Conservation (phyloP, 2,329 filamentous ascomycete genomes). For the Fusarium agapanthi region DNA sequence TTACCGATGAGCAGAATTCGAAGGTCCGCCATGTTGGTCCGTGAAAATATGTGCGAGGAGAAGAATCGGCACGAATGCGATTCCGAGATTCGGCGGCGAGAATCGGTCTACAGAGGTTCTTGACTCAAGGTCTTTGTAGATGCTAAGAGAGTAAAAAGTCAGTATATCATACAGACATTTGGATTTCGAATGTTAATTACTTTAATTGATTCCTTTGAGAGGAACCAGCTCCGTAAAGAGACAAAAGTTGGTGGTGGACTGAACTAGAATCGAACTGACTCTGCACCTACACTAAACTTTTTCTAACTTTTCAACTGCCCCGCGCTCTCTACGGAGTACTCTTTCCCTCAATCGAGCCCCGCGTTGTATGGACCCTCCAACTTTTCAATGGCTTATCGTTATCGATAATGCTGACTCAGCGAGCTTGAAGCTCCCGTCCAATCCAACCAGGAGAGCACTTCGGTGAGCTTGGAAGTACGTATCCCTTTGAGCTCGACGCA, state of each 20-base stretch:
- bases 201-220: conserved; percentile 33
- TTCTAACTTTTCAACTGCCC: conserved; percentile 26
- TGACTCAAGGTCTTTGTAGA: conserved; percentile 1
- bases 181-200: background rate
- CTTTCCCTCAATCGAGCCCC: conserved; percentile 12
- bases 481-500: conserved; percentile 14
- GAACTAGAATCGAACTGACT: conserved; percentile 7
- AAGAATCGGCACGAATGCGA: conserved; percentile 19
- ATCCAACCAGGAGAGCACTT: background rate
- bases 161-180: background rate
- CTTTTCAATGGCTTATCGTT: conserved; percentile 2
- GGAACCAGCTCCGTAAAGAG: conserved; percentile 34
- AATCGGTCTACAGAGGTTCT: conserved; percentile 15
- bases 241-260: conserved; percentile 19
- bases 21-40: conserved; percentile 52
- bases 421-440: background rate
- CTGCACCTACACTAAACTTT: conserved; percentile 23
- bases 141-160: background rate
- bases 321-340: conserved; percentile 5
- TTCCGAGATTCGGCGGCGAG: conserved; percentile 29
- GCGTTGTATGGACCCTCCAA: background rate
- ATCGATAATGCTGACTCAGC: conserved; percentile 20
- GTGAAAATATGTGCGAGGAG: conserved; percentile 11
- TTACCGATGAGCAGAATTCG: conserved; percentile 89
- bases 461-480: conserved; percentile 14